Base-by-base conservation (phyloP, 208 protist species). In the Tritrichomonas foetus region DNA sequence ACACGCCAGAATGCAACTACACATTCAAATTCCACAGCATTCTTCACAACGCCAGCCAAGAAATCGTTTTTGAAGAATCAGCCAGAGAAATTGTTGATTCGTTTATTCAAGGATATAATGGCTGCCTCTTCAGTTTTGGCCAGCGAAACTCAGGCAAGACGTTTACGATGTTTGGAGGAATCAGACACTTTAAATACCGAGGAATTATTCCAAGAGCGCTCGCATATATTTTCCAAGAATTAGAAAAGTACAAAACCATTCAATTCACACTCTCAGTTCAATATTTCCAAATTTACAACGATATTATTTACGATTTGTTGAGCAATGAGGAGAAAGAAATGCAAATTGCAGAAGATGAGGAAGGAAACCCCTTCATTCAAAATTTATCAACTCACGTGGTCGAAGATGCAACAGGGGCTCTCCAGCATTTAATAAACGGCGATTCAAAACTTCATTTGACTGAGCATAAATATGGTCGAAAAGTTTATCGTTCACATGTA, bases 101-200 rank as follows among this genome's bases (percentile, higher is more conserved):
- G 41, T 93, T 74, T 66, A 66, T 93, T 74, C 64, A 66, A 93
- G 89, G 89, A n/a, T 93, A 93, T 27, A 93, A 93, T 53, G 89
- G 57, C 9, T 75, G 57, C 55, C 44, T 93, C n/a, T 93, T 93
- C 41, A 36, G 33, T 41, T 93, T 61, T 66, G 89, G 89, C 13
- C 89, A 93, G 11, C 53, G 57, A 44, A 44, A 44, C 22, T 64
- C 89, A 0, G 89, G 89, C 2, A 93, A 93, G 74, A 93, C 89
- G n/a, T 93, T 75, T n/a, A 93, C 89, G 0, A 93, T 93, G 89
- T 75, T 53, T 53, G 89, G 89, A 39, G 78, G 78, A 57, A 89
- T 89, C 16, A 3, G 78, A 8, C 78, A 89, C 47, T 89, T 89
- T 33, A 89, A 89, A 57, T 89, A 89, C 39, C 78, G 78, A 57